Conservation (phyloP, 768 basidiomycete genomes). For the Trichaptum fuscoviolaceum region DNA sequence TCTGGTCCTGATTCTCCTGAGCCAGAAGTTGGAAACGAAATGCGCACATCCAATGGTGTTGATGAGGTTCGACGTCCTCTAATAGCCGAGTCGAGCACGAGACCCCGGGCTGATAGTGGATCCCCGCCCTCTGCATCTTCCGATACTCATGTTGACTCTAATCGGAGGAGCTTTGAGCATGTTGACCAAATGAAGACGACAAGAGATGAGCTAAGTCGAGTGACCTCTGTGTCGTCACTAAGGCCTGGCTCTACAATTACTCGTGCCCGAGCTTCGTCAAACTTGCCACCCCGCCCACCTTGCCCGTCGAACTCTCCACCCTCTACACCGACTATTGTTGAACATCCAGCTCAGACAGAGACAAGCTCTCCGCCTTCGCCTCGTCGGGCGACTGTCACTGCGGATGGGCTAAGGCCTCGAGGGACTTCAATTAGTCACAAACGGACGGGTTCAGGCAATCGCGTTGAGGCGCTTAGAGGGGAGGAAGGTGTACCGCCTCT, state of each 20-base stretch:
- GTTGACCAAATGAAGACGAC: neutral
- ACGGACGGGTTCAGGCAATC: constrained; percentile 50
- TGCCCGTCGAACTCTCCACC: constrained; percentile 59
- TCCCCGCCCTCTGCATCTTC: neutral
- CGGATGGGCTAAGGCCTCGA: constrained; percentile 36
- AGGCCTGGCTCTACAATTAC: neutral
- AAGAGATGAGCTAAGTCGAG: neutral
- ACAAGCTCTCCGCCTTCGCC: constrained; percentile 9
- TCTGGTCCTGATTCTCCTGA: constrained; percentile 34
- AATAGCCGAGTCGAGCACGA: neutral
- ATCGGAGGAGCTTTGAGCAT: neutral
- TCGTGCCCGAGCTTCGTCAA: constrained; percentile 3
- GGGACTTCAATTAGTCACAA: constrained; percentile 48
- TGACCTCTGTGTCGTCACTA: neutral
- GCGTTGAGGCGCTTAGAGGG: constrained; percentile 58
- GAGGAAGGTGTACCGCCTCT: constrained; percentile 34
- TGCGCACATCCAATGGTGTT: neutral
- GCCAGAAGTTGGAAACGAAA: neutral
- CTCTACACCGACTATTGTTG: constrained; percentile 40
- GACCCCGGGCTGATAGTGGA: neutral
- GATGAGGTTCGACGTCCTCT: neutral
- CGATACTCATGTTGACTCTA: neutral
- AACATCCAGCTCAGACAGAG: constrained; percentile 24
- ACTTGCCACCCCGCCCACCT: constrained; percentile 28
- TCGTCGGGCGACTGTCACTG: neutral